Evolutionary conservation across 305 asterid genomes (phyloP).

Genomic region (Fraxinus velutina): DNA sequence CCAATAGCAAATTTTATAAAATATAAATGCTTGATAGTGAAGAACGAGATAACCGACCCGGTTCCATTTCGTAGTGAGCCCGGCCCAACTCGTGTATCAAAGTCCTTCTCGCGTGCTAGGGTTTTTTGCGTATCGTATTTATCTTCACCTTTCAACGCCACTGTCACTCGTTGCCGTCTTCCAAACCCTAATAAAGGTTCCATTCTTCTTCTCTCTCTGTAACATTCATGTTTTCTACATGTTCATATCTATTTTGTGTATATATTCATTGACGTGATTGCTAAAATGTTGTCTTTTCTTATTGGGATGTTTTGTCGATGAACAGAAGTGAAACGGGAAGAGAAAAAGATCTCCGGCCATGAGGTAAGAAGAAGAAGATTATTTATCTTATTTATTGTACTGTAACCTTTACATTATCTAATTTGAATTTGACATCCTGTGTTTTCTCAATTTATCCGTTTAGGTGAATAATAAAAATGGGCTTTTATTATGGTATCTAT

Average conservation of each 20-base stretch:
- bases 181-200: not conserved
- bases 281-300: not conserved
- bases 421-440: not conserved
- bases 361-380: slow-evolving; percentile 31
- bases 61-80: not conserved
- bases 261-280: not conserved
- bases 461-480: not conserved
- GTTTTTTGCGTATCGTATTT: not conserved
- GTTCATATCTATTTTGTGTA: not conserved
- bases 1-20: not conserved
- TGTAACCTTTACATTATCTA: not conserved
- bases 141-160: not conserved
- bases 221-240: not conserved
- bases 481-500: not conserved
- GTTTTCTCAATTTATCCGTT: not conserved
- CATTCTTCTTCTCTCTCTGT: not conserved
- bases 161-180: slow-evolving; percentile 1
- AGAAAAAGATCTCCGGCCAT: slow-evolving; percentile 28
- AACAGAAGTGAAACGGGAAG: slow-evolving; percentile 25
- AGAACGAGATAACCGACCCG: not conserved
- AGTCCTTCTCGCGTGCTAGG: not conserved
- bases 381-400: not conserved
- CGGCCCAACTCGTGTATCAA: not conserved
- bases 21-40: not conserved
- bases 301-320: not conserved